These are phyloP conservation scores for Sporothrix dimorphospora DNA, from an alignment of 2,329 filamentous ascomycete species.

Conservation along the genomic window DNA sequence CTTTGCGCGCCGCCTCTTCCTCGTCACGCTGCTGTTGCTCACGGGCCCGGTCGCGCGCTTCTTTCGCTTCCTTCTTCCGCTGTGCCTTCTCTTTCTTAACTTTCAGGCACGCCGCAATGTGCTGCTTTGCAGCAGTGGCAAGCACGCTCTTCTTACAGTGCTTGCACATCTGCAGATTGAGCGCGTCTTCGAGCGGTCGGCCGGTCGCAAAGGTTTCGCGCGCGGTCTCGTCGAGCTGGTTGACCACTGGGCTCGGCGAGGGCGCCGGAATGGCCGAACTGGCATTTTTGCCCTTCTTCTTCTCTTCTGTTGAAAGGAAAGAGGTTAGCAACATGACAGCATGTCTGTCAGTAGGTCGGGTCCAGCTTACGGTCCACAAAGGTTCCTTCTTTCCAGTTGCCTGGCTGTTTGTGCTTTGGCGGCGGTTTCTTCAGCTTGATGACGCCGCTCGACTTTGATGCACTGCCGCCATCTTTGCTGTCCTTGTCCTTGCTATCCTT, in stretches of 20 bases:
- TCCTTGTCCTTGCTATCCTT: conserved; percentile 39
- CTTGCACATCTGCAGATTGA: conserved; percentile 84
- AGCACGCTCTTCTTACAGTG: conserved; percentile 91
- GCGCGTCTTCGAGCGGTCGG: conserved; percentile 76
- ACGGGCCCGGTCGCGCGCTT: conserved; percentile 68
- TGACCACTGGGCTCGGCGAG: conserved; percentile 61
- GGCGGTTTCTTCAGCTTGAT: conserved; percentile 66
- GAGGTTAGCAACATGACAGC: not conserved
- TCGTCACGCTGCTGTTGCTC: conserved; percentile 62
- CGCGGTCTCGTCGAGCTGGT: conserved; percentile 73
- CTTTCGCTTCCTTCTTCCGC: conserved; percentile 73
- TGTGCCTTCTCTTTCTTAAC: conserved; percentile 82
- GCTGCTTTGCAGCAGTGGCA: conserved; percentile 72
- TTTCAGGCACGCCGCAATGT: conserved; percentile 81
- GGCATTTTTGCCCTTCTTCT: conserved; percentile 51
- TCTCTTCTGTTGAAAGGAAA: conserved; percentile 45
- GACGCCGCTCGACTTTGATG: conserved; percentile 46
- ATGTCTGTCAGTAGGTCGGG: not conserved
- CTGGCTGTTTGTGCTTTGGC: conserved; percentile 66
- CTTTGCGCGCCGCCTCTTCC: conserved; percentile 59
- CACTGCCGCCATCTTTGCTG: not conserved
- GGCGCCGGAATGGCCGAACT: conserved; percentile 48
- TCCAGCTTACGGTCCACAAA: conserved; percentile 61
- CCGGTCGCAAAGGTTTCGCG: conserved; percentile 81
- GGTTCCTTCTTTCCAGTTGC: conserved; percentile 72